Conservation (phyloP, 495 filamentous ascomycete genomes). For the Talaromyces wortmannii region DNA sequence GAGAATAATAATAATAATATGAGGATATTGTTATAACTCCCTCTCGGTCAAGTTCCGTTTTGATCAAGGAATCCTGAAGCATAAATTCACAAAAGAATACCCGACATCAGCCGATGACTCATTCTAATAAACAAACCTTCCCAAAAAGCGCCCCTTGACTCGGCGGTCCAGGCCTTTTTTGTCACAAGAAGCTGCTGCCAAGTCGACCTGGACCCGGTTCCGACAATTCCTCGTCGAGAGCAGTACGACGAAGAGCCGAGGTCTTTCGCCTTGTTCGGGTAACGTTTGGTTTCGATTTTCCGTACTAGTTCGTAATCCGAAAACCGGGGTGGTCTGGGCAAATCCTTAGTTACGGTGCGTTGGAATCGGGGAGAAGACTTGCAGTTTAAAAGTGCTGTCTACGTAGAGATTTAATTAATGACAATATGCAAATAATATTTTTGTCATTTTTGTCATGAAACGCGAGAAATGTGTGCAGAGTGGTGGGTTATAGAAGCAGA, state of each 20-base stretch:
- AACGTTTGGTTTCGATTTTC: neutral
- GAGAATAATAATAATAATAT: too few species aligned
- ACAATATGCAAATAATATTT: too few species aligned
- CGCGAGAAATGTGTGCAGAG: too few species aligned
- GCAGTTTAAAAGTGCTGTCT: too few species aligned
- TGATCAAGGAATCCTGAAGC: too few species aligned
- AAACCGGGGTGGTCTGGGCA: neutral
- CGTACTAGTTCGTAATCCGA: conserved; percentile 1
- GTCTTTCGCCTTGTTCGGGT: neutral
- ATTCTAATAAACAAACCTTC: too few species aligned
- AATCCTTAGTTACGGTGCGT: neutral
- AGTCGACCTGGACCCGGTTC: neutral
- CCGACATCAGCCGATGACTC: neutral
- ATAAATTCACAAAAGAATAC: neutral
- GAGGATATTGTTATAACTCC: neutral
- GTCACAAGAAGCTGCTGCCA: too few species aligned
- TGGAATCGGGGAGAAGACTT: too few species aligned
- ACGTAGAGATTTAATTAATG: too few species aligned
- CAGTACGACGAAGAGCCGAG: neutral
- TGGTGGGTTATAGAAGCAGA: neutral
- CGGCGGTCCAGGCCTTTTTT: too few species aligned
- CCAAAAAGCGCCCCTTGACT: too few species aligned
- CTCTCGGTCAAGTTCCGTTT: neutral
- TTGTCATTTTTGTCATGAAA: too few species aligned
- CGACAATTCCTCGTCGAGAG: neutral